Base-by-base conservation (phyloP, 805 yeast genomes). In the Groenewaldozyma salmanticensis region DNA sequence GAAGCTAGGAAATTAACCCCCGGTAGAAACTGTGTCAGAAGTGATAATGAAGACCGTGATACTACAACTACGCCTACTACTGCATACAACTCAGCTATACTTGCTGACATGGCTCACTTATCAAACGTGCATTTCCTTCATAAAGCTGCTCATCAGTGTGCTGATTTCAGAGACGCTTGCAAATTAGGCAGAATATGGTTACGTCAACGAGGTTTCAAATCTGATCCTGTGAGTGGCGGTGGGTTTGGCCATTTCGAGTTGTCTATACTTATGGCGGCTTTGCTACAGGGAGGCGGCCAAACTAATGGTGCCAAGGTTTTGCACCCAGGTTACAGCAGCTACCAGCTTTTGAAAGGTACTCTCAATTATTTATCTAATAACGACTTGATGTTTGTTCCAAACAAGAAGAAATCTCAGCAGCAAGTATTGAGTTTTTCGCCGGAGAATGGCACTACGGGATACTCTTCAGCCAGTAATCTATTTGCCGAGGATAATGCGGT, bases 191-290 rank as follows among this genome's bases (percentile, higher is more conserved):
- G 88, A 47, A 64, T 92, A 42, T 92, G 98, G 98, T 69, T 92
- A 33, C 71, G 75, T 38, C 97, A 92, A 62, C 72, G 95, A 49
- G 95, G 94, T 0, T 75, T 86, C 44, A 69, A 74, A 7, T 76
- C 94, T 0, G 61, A 72, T 13, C 57, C 80, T 24, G 3, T 11
- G 6, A 67, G 73, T 15, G 67, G 72, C 33, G 83, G 84, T 24
- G 97, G 97, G 0, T 90, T 92, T 60, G 97, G 97, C 9, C 83
- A 81, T 52, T 86, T 86, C 58, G 97, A 92, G 63, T 87, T 87
- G 59, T 79, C 87, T 22, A 64, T 81, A 31, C 60, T 90, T 38
- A 75, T 86, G 78, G 79, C 94, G 33, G 81, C 87, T 1, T 64
- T 92, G 40, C 65, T 92, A 33, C 77, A 79, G 46, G 96, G 96